Evolutionary conservation across 306 rosid species (phyloP), one percentile per base, ranked within the genome.

Genomic region (Sicyos baderoa): DNA sequence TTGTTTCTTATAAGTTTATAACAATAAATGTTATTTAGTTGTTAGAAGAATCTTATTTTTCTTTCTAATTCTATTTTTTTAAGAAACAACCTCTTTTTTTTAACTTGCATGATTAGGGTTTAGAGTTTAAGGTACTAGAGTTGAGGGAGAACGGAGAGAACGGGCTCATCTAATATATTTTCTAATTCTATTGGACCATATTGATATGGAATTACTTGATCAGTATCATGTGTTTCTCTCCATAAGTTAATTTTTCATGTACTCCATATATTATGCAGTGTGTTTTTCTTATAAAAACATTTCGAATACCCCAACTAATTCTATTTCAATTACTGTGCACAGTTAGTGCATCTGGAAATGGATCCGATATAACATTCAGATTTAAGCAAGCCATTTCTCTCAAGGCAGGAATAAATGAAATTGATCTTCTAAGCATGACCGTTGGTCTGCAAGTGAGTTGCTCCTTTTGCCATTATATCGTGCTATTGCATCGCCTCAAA

Each of bases 301-400:
- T 42, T 53, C 14, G 13, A 42, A 65, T 22, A 3, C 40, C 1
- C 75, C 64, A 73, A 5, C 14, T 54, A 65, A 53, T 76, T 4
- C 22, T 40, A 67, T 67, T 17, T 60, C 61, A 77, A 68, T 52
- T 54, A 27, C 50, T 59, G 48, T 57, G 45, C 79, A 80, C 77
- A 92, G 98, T 86, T 66, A 87, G 85, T 80, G 98, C 81, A 72
- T 52, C 80, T 82, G 98, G 98, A 82, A 87, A 87, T 75, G 97
- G 97, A 60, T 75, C 96, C 1, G 85, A 85, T 83, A 76, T 86
- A 16, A 76, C 98, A 25, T 89, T 83, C 81, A 83, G 70, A 72
- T 84, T 83, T 49, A 79, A 74, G 71, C 79, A 79, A 7, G 86
- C 91, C 9, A 78, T 92, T 75, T 25, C 89, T 76, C 91, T 92